These are phyloP conservation scores for Piper longum DNA, from an alignment of 164 flowering plant species.

Conservation along the genomic window DNA sequence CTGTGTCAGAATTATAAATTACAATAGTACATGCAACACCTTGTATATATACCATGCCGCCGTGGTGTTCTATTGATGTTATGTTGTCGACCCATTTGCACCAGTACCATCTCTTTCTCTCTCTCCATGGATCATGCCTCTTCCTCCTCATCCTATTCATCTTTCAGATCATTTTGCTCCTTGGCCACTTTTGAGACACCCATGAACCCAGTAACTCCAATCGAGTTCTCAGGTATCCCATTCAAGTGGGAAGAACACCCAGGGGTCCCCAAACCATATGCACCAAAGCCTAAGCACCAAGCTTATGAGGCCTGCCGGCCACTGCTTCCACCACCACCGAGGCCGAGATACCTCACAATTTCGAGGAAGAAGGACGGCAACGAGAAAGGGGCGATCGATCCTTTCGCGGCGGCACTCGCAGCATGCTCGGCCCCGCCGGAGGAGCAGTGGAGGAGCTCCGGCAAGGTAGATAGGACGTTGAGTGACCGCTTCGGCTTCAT, in stretches of 20 bases:
- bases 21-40: background rate
- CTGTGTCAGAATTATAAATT: no score
- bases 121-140: background rate
- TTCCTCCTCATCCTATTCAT: background rate
- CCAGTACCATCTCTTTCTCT: background rate
- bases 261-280: constrained; percentile 4
- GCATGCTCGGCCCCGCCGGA: constrained; percentile 3
- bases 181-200: constrained; percentile 2
- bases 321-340: constrained; percentile 1
- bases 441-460: background rate
- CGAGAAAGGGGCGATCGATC: background rate
- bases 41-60: background rate
- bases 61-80: background rate
- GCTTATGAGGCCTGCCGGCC: background rate
- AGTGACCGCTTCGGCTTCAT: constrained; percentile 3
- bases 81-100: no score
- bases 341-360: constrained; percentile 1
- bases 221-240: constrained; percentile 4
- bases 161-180: background rate
- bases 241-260: constrained; percentile 9
- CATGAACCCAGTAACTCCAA: constrained; percentile 1
- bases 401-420: constrained; percentile 2
- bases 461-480: background rate
- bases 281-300: background rate
- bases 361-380: background rate